phyloP scores from a whole-genome alignment of 306 rosid species.

The Adenanthera pavonina region DNA sequence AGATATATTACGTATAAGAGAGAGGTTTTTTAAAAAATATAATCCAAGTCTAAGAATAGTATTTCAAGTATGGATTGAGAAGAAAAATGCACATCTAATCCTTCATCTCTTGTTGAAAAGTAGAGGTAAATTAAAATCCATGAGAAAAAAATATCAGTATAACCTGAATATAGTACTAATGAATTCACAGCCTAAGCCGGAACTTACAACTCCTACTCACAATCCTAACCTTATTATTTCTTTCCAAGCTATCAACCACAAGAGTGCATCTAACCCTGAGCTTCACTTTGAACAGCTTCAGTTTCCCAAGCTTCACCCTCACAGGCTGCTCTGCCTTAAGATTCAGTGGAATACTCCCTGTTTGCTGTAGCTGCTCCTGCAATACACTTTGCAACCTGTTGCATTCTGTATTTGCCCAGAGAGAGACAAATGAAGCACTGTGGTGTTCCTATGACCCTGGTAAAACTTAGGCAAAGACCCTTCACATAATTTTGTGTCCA shows the following conservation, averaged over 20 bases:
- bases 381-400: conserved; percentile 23
- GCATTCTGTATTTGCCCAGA: conserved; percentile 64
- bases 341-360: conserved; percentile 62
- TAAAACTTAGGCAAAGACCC: conserved; percentile 86
- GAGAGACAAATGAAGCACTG: conserved; percentile 57
- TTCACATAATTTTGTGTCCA: conserved; percentile 55
- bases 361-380: conserved; percentile 47
- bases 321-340: conserved; percentile 76
- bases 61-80: conserved; percentile 29
- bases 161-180: background rate
- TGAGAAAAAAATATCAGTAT: background rate
- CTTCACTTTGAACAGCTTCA: conserved; percentile 75
- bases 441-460: conserved; percentile 83
- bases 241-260: conserved; percentile 53
- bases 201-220: conserved; percentile 70
- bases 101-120: conserved; percentile 38
- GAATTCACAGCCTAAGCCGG: conserved; percentile 61
- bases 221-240: conserved; percentile 53
- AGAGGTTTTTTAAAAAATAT: conserved; percentile 26
- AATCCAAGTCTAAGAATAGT: conserved; percentile 31
- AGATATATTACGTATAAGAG: background rate
- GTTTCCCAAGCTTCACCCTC: conserved; percentile 72
- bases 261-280: conserved; percentile 73
- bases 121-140: conserved; percentile 13
- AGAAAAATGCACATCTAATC: conserved; percentile 34